Base-by-base conservation (phyloP, 306 rosid genomes). In the Pachyrhizus erosus region DNA sequence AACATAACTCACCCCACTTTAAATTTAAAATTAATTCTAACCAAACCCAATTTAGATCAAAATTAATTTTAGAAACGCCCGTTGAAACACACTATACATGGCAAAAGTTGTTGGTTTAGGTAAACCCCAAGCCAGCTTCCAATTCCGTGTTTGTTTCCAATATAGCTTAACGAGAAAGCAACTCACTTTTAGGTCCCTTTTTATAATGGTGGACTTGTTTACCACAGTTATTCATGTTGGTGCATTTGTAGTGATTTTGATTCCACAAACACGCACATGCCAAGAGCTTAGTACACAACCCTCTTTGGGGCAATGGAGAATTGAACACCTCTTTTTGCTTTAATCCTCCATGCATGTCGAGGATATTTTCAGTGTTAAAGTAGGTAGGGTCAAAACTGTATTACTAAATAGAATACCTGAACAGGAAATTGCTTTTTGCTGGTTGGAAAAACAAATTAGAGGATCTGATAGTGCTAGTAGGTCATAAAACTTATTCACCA, bases 341-440 rank as follows among this genome's bases (percentile, higher is more conserved):
- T n/a, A 31, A 75, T 70, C 55, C 21, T 42, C 85, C 78, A 62
- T 61, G 11, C 83, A 62, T 80, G 89, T 60, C 72, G 42, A 51
- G 76, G 49, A 75, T 75, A 70, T 58, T 79, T 82, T 67, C 75
- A 12, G 26, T 0, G 40, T 29, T 20, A 18, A 70, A 60, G 21
- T 24, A 5, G 78, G 73, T 80, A 33, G 57, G 74, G 79, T 70
- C 82, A 67, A n/a, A 48, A 61, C 51, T 29, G 17, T 6, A 31
- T 27, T 34, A 29, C 33, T 34, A n/a, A 0, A n/a, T 5, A 34
- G 26, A 40, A 27, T 77, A 27, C 83, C 62, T 21, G 1, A 77
- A 82, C 54, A 78, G n/a, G 64, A 49, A 66, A 45, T 13, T n/a
- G 14, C 54, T 60, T 43, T 40, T 15, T 26, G 72, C 75, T 15